Conservation (phyloP, 495 filamentous ascomycete genomes). For the Rusavskia elegans region DNA sequence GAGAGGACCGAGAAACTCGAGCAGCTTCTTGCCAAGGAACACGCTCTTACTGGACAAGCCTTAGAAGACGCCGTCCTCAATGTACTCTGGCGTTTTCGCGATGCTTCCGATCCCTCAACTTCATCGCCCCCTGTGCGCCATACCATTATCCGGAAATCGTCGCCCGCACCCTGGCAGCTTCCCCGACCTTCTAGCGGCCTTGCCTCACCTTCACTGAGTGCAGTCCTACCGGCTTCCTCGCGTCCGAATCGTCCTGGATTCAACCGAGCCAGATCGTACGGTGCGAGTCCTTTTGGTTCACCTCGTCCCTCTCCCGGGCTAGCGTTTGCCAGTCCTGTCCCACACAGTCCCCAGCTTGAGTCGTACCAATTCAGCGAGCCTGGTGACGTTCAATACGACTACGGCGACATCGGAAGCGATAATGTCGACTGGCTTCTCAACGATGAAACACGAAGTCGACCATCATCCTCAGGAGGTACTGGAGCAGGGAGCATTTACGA, state of each 20-base stretch:
- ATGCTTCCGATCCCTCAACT: slow-evolving; percentile 53
- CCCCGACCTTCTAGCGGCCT: slow-evolving; percentile 61
- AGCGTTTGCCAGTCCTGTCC: slow-evolving; percentile 85
- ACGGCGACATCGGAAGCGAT: slow-evolving; percentile 83
- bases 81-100: slow-evolving; percentile 80
- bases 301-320: slow-evolving; percentile 87
- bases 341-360: slow-evolving; percentile 84
- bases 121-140: slow-evolving; percentile 74
- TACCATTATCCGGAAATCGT: slow-evolving; percentile 75
- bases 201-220: slow-evolving; percentile 57
- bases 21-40: slow-evolving; percentile 66
- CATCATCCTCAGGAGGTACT: slow-evolving; percentile 49
- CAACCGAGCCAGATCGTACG: slow-evolving; percentile 56
- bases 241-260: slow-evolving; percentile 52
- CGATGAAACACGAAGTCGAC: slow-evolving; percentile 67
- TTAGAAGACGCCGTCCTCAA: slow-evolving; percentile 87
- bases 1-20: slow-evolving; percentile 90
- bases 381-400: slow-evolving; percentile 64
- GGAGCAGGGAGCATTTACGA: slow-evolving; percentile 34
- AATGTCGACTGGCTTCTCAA: slow-evolving; percentile 86
- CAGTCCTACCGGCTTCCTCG: slow-evolving; percentile 54
- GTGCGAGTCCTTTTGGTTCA: slow-evolving; percentile 79
- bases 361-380: slow-evolving; percentile 81
- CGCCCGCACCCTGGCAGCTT: slow-evolving; percentile 85
- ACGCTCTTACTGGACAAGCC: slow-evolving; percentile 53